Evolutionary conservation across 768 basidiomycete species (phyloP).

Genomic region (Russula lepida): DNA sequence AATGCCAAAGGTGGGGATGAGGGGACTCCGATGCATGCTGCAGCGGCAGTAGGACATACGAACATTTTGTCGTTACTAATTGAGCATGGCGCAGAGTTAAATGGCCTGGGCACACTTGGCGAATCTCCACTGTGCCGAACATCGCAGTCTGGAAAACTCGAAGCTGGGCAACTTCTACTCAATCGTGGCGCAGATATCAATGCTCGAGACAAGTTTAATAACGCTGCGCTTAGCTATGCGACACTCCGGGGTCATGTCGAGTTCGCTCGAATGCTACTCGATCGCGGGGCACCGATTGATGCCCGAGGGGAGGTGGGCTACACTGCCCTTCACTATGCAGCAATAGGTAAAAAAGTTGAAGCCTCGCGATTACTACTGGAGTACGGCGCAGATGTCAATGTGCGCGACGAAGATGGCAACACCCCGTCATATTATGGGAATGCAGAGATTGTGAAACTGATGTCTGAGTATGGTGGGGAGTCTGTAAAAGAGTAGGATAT

Average conservation of each 20-base stretch:
- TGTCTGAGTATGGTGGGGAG: not conserved
- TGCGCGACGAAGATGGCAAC: not conserved
- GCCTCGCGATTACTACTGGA: not conserved
- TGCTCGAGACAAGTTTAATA: not conserved
- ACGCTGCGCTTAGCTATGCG: not conserved
- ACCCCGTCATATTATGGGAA: not conserved
- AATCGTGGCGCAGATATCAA: not conserved
- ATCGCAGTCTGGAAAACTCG: not conserved
- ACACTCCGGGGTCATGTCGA: not conserved
- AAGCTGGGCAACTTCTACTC: not conserved
- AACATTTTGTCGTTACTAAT: not conserved
- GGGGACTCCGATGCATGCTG: no score
- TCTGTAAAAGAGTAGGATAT: not conserved
- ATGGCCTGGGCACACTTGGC: fast-evolving
- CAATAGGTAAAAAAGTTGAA: not conserved
- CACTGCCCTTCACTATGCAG: not conserved
- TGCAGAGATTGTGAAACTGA: not conserved
- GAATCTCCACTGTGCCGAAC: not conserved
- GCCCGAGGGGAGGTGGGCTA: fast-evolving
- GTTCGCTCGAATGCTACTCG: not conserved
- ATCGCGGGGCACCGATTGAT: not conserved
- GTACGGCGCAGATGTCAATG: not conserved
- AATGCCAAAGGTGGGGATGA: no score
- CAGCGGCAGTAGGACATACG: not conserved
- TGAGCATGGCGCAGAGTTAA: not conserved